Evolutionary conservation across 306 rosid genomes (phyloP), one percentile per base, ranked within the genome.

Genomic region (Neltuma alba): DNA sequence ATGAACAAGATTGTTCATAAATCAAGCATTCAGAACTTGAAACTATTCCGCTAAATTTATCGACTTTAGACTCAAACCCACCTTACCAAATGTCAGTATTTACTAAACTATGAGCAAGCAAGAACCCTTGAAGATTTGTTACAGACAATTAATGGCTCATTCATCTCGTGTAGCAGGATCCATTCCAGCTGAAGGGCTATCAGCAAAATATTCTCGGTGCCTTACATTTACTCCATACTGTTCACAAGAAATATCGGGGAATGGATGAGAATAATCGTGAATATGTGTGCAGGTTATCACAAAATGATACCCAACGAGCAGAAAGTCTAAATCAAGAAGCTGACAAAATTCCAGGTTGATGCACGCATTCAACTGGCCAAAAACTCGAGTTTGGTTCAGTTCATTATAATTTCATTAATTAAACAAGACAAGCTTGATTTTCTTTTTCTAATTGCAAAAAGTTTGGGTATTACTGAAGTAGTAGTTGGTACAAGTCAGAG

Each of bases 151-250:
- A 38, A 72, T 72, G 37, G 33, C 57, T 94, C 89, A 91, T 87
- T 95, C 99, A 30, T 95, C 99, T 79, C 97, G 87, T 42, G 96
- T 76, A 25, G 96, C 92, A 79, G 97, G 96, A 80, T 95, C 98
- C 87, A 78, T 71, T 55, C 95, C 97, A 33, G 94, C 83, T 48
- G 96, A 89, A 78, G 98, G 97, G 87, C 92, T 87, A 75, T 95
- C 99, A 6, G 99, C 98, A 83, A 91, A 95, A 88, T 95, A 95
- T 61, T 95, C 99, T 88, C 92, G 97, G 83, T 95, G 98, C 92
- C 88, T 91, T 77, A 95, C 91, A 75, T 95, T 95, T 67, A 91
- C 94, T 7, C 97, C 89, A 77, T 80, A 77, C 87, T 83, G 89
- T 79, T 80, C 85, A 77, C 60, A 73, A 69, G 30, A 23, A 41